Conservation (phyloP, 2,329 filamentous ascomycete genomes). For the Fusarium nelsonii region DNA sequence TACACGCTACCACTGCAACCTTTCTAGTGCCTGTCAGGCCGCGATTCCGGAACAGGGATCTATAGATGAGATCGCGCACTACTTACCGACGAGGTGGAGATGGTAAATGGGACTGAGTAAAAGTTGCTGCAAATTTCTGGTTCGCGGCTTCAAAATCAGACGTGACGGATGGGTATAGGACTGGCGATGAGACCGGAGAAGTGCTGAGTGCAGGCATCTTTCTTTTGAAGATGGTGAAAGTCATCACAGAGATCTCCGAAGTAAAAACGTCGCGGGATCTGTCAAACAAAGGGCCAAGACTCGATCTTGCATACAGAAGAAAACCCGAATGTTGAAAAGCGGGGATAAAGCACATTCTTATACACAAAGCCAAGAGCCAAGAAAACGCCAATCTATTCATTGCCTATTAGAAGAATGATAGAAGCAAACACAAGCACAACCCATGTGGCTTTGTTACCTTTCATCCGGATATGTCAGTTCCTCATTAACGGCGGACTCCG, state of each 20-base stretch:
- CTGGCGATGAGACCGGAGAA: not conserved
- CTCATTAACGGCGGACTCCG: conserved; percentile 34
- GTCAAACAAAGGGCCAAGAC: not conserved
- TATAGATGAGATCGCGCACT: not conserved
- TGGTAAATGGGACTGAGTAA: conserved; percentile 39
- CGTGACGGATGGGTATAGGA: conserved; percentile 24
- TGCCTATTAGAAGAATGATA: not conserved
- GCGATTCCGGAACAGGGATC: not conserved
- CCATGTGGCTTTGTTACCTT: conserved; percentile 22
- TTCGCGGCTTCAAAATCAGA: conserved; percentile 45
- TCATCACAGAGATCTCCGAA: too few species aligned
- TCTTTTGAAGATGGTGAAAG: not conserved
- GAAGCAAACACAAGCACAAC: not conserved
- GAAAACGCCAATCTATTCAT: conserved; percentile 5
- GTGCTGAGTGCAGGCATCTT: conserved; percentile 28
- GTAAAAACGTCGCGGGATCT: too few species aligned
- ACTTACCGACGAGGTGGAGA: conserved; percentile 45
- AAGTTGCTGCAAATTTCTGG: conserved; percentile 38
- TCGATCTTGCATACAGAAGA: not conserved
- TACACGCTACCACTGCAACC: conserved; percentile 73
- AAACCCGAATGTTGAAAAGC: not conserved
- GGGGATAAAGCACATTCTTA: not conserved
- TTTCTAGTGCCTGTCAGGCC: conserved; percentile 47
- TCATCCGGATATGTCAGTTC: conserved; percentile 30
- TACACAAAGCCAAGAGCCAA: conserved; percentile 12